Base-by-base conservation (phyloP, 139 green algal species). In the Chara braunii region DNA sequence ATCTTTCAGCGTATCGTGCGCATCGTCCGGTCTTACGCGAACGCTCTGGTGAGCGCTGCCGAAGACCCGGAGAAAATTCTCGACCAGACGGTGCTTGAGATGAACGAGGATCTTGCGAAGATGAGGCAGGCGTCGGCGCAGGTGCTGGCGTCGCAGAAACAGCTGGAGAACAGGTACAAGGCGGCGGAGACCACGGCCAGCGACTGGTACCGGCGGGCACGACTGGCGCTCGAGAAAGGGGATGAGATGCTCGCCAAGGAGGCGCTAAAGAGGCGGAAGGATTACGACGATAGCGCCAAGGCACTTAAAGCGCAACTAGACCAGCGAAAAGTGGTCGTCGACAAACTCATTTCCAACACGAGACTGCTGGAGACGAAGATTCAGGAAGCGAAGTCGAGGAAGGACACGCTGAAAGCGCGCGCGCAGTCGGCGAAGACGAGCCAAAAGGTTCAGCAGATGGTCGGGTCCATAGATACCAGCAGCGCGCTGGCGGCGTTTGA, bases 361-460 rank as follows among this genome's bases (percentile, higher is more conserved):
- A 63, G 80, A 74, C 26, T 79, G 12, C 53, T 83, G 51, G 77
- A 81, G 60, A 54, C 26, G 24, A 81, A 81, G 72, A 76, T 83
- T 35, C 31, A 57, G 1, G 92, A 97, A 76, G 92, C 94, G 6
- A 91, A 89, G 69, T 84, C 78, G 70, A 99, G 98, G 85, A 99
- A 99, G 84, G 93, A 99, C 80, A 99, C 93, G 3, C 80, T 99
- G 23, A 99, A 98, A 83, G 94, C 94, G 30, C 85, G 94, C 35
- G 93, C 93, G 26, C 87, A 91, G 60, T 85, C 65, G 23, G 94
- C 94, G 31, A 91, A 90, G 67, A 76, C 68, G 14, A 24, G 35
- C 29, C 43, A 64, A 24, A 77, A 77, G 68, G 68, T 77, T 42
- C 40, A 68, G 5, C 64, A 83, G 30, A 69, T 84, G 55, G n/a